Percentiles rank a stretch among this genome's conserved stretches.
Evolutionary conservation across 169 alveolate species (phyloP).

Genomic region (Plasmodium coatneyi): DNA sequence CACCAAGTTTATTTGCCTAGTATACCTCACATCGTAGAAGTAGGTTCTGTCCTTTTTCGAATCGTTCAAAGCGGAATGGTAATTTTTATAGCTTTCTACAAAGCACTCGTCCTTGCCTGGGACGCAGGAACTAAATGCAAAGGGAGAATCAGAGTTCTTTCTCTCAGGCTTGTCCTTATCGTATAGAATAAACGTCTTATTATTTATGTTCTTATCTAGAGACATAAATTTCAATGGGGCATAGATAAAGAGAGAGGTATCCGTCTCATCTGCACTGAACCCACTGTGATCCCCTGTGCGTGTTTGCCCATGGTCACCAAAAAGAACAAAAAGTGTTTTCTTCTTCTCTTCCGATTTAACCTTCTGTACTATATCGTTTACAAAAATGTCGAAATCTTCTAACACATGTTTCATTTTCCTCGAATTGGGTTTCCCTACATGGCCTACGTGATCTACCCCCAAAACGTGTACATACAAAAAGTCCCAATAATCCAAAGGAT

Average conservation of each 20-base stretch:
- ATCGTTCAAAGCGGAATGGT: conserved; percentile 43
- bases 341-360: conserved; percentile 31
- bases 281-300: conserved; percentile 83
- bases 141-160: neutral
- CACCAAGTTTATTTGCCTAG: conserved; percentile 56
- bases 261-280: conserved; percentile 20
- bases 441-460: conserved; percentile 84
- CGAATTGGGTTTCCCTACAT: conserved; percentile 73
- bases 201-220: conserved; percentile 14
- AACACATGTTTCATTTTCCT: conserved; percentile 71
- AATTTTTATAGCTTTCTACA: conserved; percentile 22
- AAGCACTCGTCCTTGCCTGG: neutral
- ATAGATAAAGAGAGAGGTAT: conserved; percentile 50
- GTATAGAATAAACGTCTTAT: conserved; percentile 32
- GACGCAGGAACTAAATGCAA: neutral
- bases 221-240: conserved; percentile 28
- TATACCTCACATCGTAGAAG: conserved; percentile 40
- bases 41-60: conserved; percentile 9
- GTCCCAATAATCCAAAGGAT: conserved; percentile 63
- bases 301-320: conserved; percentile 85
- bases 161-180: conserved; percentile 12
- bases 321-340: conserved; percentile 64
- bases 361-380: conserved; percentile 71
- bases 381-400: conserved; percentile 76
- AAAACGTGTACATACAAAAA: conserved; percentile 75